These are phyloP conservation scores for Inga laurina DNA, from an alignment of 306 rosid species.

Conservation along the genomic window DNA sequence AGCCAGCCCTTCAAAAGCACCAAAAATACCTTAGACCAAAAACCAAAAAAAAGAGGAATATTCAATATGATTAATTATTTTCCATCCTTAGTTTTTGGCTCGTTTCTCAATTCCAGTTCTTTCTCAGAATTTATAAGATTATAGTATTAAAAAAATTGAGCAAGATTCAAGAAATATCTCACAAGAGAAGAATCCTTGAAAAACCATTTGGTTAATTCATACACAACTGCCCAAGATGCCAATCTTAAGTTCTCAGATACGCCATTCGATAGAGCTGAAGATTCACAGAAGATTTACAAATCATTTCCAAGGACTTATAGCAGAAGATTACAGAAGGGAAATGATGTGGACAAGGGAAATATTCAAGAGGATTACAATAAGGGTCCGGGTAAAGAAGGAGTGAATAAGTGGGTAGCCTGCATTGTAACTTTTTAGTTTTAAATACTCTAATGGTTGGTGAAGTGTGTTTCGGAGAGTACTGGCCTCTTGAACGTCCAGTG, in stretches of 20 bases:
- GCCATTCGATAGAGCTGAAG: neutral
- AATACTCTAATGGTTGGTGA: too few species aligned
- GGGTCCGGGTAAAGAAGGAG: too few species aligned
- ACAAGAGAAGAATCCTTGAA: neutral
- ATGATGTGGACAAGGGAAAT: neutral
- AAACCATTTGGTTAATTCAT: constrained; percentile 1
- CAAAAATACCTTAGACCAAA: constrained; percentile 14
- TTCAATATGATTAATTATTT: constrained; percentile 19
- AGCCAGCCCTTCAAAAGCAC: constrained; percentile 70
- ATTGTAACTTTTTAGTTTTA: too few species aligned
- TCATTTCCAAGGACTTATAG: neutral
- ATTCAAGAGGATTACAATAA: neutral
- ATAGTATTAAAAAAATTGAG: neutral
- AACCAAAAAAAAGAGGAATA: neutral
- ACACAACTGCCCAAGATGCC: neutral
- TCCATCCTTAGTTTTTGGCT: neutral
- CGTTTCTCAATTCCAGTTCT: neutral
- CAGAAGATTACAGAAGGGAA: neutral
- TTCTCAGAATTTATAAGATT: neutral
- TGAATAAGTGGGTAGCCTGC: too few species aligned
- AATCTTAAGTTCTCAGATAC: neutral
- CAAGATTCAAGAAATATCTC: neutral
- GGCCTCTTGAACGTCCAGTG: too few species aligned
- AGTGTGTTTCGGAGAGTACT: too few species aligned
- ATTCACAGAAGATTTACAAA: neutral